Base-by-base conservation (phyloP, 2,329 filamentous ascomycete genomes). In the Colletotrichum simmondsii region DNA sequence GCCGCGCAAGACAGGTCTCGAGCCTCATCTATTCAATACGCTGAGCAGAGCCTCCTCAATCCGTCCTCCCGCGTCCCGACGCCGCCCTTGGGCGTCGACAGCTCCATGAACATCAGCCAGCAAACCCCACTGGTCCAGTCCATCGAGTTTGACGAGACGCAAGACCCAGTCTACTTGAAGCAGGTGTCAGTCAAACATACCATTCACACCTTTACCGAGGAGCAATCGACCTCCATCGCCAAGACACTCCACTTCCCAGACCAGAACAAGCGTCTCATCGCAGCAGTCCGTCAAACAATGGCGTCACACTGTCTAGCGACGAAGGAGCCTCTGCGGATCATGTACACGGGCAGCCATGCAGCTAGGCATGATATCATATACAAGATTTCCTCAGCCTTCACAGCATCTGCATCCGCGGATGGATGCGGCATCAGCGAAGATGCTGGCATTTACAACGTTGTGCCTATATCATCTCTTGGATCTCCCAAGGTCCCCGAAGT, bases 381-480 rank as follows among this genome's bases (percentile, higher is more conserved):
- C 75, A 87, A 87, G 80, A 82, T 88, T 73, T 86, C 84, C n/a
- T 85, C 83, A 56, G 86, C 87, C 30, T 82, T 87, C 59, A 83
- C 83, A 72, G 85, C 83, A 12, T 85, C 84, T 11, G 79, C 79
- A 46, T 79, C 78, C n/a, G 32, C 28, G 12, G 61, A 65, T 26
- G 62, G 58, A 19, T 59, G 52, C n/a, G 53, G 53, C 22, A 73
- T 78, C 32, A 59, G 56, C 8, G 59, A 62, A 24, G 65, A 59
- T 19, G 85, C 85, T 56, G 85, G 85, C 35, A 79, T 87, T 37
- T 88, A 86, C 78, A 88, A 87, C 77, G 86, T 88, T 56, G 84
- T 88, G 57, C 86, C 86, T 19, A 83, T 88, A 66, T 85, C 85
- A 4, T 84, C 84, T 2, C 88, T 88, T 76, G 86, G 86, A 12